Percentiles rank a stretch among this genome's conserved stretches.
Evolutionary conservation across 78 protist species (phyloP).

Genomic region (Guillardia theta): DNA sequence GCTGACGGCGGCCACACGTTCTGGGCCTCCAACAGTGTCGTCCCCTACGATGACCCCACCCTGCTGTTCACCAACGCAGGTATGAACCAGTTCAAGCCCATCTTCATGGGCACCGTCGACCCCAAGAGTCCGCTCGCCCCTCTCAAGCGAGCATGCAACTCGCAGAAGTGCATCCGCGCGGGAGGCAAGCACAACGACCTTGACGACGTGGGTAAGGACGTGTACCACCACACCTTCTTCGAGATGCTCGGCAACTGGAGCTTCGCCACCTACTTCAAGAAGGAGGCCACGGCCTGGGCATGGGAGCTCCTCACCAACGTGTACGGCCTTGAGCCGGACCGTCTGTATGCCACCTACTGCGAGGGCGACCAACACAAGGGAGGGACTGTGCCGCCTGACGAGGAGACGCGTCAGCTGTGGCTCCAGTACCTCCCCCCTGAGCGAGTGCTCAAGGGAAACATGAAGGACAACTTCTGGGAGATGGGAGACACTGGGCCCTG

Average conservation of each 20-base stretch:
- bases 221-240: conserved; percentile 98
- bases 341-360: conserved; percentile 89
- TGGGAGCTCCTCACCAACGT: conserved; percentile 91
- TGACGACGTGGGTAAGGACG: conserved; percentile 95
- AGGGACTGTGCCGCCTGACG: conserved; percentile 87
- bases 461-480: conserved; percentile 97
- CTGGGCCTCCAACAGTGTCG: conserved; percentile 74
- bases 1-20: conserved; percentile 61
- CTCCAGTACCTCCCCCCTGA: conserved; percentile 79
- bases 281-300: conserved; percentile 91
- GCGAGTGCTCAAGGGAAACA: conserved; percentile 83
- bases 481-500: conserved; percentile 91
- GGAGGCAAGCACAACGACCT: conserved; percentile 99
- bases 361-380: conserved; percentile 33
- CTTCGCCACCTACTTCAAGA: conserved; percentile 96
- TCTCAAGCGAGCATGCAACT: conserved; percentile 83
- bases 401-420: conserved; percentile 90
- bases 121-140: conserved; percentile 78
- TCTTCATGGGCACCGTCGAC: conserved; percentile 89
- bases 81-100: conserved; percentile 97
- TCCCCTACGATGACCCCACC: conserved; percentile 96
- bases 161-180: conserved; percentile 99
- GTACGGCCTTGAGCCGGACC: conserved; percentile 75
- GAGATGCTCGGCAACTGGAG: conserved; percentile 98
- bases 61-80: conserved; percentile 97